Evolutionary conservation across 164 flowering plant genomes (phyloP).

Genomic region (Sedum album): DNA sequence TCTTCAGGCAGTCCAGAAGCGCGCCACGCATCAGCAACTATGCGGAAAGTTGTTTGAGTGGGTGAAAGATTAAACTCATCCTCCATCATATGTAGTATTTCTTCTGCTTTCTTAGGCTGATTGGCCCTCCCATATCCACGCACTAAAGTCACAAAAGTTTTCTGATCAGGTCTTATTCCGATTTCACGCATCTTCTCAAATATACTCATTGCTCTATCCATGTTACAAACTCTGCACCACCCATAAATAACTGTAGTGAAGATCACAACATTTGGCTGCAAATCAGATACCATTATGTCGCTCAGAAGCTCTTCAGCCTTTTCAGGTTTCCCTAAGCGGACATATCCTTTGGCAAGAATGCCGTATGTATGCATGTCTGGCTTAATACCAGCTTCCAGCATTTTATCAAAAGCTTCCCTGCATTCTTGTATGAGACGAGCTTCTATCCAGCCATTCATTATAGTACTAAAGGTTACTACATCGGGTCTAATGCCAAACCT

Average conservation of each 20-base stretch:
- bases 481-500: slow-evolving; percentile 57
- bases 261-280: slow-evolving; percentile 50
- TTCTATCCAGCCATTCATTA: slow-evolving; percentile 65
- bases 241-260: slow-evolving; percentile 68
- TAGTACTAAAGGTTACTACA: slow-evolving; percentile 67
- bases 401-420: slow-evolving; percentile 46
- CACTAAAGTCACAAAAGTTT: slow-evolving; percentile 60
- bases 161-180: slow-evolving; percentile 44
- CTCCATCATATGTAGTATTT: slow-evolving; percentile 41
- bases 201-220: slow-evolving; percentile 43
- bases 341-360: slow-evolving; percentile 69
- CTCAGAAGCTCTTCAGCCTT: slow-evolving; percentile 49
- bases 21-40: slow-evolving; percentile 48
- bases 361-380: slow-evolving; percentile 55
- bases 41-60: slow-evolving; percentile 26
- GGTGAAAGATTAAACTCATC: slow-evolving; percentile 25
- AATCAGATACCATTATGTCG: slow-evolving; percentile 29
- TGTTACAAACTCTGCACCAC: slow-evolving; percentile 57
- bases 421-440: slow-evolving; percentile 54
- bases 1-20: slow-evolving; percentile 32
- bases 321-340: slow-evolving; percentile 49
- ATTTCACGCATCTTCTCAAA: slow-evolving; percentile 40
- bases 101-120: slow-evolving; percentile 67
- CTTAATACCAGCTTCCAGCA: slow-evolving; percentile 46
- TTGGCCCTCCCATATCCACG: slow-evolving; percentile 65